These are phyloP conservation scores for Sugiyamaella floridensis DNA, from an alignment of 805 yeast genomes.

Conservation along the genomic window DNA sequence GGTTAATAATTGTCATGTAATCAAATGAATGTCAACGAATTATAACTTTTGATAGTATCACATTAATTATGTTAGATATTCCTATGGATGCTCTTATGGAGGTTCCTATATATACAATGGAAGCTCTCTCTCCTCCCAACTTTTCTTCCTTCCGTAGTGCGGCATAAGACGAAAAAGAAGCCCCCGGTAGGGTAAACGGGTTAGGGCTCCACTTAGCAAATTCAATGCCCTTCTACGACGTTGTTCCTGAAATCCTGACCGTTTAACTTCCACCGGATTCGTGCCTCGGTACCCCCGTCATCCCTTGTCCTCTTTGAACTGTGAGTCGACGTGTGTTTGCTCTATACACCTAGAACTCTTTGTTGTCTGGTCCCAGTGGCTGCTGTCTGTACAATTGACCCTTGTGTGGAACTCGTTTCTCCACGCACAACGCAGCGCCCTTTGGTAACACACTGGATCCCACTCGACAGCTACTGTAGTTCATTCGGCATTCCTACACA, in stretches of 20 bases:
- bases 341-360: neutral
- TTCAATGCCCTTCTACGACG: neutral
- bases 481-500: no score
- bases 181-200: neutral
- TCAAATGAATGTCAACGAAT: no score
- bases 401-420: neutral
- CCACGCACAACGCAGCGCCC: neutral
- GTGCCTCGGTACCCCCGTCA: neutral
- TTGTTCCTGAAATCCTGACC: neutral
- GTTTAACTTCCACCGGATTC: neutral
- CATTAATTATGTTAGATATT: no score
- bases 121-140: no score
- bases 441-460: no score
- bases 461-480: no score
- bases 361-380: neutral
- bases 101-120: no score
- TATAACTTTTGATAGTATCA: no score
- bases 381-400: neutral
- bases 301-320: neutral
- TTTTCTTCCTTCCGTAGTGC: no score
- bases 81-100: no score
- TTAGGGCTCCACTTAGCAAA: neutral
- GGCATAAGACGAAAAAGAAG: neutral
- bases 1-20: no score
- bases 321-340: neutral